Percentiles rank a stretch among this genome's conserved stretches.
Evolutionary conservation across 257 asterid species (phyloP).

Genomic region (Solanum neorickii): DNA sequence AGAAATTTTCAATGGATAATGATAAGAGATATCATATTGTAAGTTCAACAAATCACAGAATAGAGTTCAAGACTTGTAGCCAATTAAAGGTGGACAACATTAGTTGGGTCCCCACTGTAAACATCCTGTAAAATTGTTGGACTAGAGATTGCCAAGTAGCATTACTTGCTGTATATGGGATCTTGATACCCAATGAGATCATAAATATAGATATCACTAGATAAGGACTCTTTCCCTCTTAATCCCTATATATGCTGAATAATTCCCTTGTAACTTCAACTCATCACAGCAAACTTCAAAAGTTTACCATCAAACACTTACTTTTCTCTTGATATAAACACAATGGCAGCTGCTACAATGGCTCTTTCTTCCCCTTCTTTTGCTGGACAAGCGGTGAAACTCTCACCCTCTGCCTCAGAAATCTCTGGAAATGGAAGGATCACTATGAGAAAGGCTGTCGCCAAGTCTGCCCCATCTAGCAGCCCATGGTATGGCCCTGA

Average conservation of each 20-base stretch:
- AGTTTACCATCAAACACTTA: background rate
- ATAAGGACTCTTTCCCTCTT: background rate
- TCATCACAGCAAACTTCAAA: background rate
- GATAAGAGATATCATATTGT: background rate
- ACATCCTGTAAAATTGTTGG: background rate
- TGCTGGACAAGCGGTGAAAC: slow-evolving; percentile 6
- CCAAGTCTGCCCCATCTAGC: slow-evolving; percentile 18
- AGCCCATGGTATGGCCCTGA: slow-evolving; percentile 73
- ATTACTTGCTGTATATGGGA: background rate
- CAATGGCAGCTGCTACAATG: slow-evolving; percentile 11
- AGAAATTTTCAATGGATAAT: background rate
- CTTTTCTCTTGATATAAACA: background rate
- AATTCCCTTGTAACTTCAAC: background rate
- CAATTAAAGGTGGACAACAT: background rate
- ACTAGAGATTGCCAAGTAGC: background rate
- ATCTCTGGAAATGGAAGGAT: slow-evolving; percentile 1
- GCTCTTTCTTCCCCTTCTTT: slow-evolving; percentile 15
- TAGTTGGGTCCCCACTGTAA: background rate
- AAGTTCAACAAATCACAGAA: background rate
- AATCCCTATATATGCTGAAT: background rate
- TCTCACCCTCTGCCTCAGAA: background rate
- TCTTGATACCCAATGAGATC: background rate
- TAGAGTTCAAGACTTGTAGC: background rate
- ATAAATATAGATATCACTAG: background rate
- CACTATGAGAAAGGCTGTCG: slow-evolving; percentile 1